Base-by-base conservation (phyloP, 2,329 filamentous ascomycete genomes). In the Escovopsis weberi region DNA sequence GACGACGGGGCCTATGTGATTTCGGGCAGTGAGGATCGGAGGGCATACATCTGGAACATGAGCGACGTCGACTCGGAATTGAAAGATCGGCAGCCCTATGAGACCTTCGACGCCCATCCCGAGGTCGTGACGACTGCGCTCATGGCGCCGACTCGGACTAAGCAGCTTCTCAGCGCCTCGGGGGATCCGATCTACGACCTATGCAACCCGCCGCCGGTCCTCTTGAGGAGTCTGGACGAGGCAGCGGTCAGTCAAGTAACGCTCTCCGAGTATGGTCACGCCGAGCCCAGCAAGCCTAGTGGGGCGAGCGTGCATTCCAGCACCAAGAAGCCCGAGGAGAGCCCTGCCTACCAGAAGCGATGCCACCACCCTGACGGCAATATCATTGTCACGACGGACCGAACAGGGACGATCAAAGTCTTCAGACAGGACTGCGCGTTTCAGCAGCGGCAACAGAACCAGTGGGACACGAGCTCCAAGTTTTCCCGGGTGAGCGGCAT, bases 131-230 rank as follows among this genome's bases (percentile, higher is more conserved):
- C 89, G 0, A 82, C 80, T n/a, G 85, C 89, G 2, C 65, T 91
- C 4, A 81, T 95, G 55, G 89, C 89, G 0, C 89, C 91, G 0
- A 74, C 75, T 0, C 78, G 76, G 53, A 87, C 86, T 10, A 76
- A 85, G 44, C 80, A 84, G 54, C 68, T 91, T 2, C 71, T 98
- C 1, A 80, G 82, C 40, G 73, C 75, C 12, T 93, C 87, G 0
- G 84, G 85, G 43, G 88, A 98, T 57, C 88, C 91, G 2, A 75
- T 98, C n/a, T 98, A 87, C 59, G 88, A 95, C 53, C 70, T 96
- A 1, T 96, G 91, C 68, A 96, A 96, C 52, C 91, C 91, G 5
- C 91, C 89, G 0, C 87, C 89, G 0, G 78, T 96, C 12, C 88
- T 78, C 6, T 68, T 96, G 15, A 69, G 88, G 47, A 87, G 82